phyloP scores from a whole-genome alignment of 805 yeast genomes.

The Cyberlindnera nakhonratchasimensis region DNA sequence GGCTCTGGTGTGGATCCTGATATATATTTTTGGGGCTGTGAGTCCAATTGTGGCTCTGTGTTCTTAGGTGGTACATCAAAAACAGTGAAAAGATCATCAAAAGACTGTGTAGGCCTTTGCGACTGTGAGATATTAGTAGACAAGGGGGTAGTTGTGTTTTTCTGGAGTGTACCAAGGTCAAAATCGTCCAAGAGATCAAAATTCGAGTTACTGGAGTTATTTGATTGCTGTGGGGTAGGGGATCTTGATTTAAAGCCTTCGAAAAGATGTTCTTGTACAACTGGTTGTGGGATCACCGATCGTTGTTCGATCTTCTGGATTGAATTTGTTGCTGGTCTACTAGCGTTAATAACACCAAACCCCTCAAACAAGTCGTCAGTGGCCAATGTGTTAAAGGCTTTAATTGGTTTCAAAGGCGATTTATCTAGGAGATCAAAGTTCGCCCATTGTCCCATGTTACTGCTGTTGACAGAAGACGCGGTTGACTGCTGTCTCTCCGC shows the following conservation, averaged over 20 bases:
- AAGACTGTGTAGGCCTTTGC: slow-evolving; percentile 6
- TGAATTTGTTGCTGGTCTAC: background rate
- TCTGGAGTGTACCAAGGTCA: slow-evolving; percentile 5
- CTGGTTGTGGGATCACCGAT: slow-evolving; percentile 1
- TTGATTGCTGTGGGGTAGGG: background rate
- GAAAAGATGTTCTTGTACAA: slow-evolving; percentile 16
- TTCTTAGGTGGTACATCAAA: slow-evolving; percentile 26
- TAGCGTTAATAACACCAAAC: slow-evolving; percentile 15
- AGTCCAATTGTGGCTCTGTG: slow-evolving; percentile 3
- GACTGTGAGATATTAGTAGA: too few species aligned
- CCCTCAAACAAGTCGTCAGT: slow-evolving; percentile 24
- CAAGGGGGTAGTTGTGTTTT: too few species aligned
- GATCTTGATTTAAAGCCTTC: slow-evolving; percentile 21
- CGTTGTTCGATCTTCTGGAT: background rate
- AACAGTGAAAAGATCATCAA: slow-evolving; percentile 33
- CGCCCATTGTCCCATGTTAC: slow-evolving; percentile 28
- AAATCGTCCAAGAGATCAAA: slow-evolving; percentile 21
- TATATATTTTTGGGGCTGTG: background rate
- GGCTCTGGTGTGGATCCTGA: slow-evolving; percentile 1
- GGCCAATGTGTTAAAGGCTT: background rate
- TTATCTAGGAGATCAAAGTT: slow-evolving; percentile 36
- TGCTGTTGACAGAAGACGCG: background rate
- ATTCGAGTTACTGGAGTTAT: background rate
- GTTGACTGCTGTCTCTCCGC: slow-evolving; percentile 32
- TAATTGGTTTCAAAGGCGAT: slow-evolving; percentile 4